Conservation (phyloP, 2,329 filamentous ascomycete genomes). For the Pseudonectria foliicola region DNA sequence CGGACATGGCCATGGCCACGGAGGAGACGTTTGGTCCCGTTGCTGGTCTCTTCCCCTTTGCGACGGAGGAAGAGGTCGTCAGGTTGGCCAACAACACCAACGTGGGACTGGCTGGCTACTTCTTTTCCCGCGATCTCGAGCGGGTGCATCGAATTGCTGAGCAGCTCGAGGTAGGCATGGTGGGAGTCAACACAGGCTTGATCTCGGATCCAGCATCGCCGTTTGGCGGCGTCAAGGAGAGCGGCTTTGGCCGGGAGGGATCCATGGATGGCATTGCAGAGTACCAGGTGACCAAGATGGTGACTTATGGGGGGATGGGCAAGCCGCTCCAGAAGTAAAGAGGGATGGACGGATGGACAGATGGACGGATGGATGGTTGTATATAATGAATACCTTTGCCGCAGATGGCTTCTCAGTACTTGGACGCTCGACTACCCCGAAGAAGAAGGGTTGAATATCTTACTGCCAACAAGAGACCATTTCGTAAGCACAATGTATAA, state of each 20-base stretch:
- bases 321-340: constrained; percentile 44
- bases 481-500: too few species aligned
- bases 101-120: constrained; percentile 89
- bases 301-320: constrained; percentile 47
- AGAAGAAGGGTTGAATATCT: too few species aligned
- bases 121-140: constrained; percentile 65
- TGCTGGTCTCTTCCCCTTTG: constrained; percentile 81
- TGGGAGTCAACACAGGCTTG: constrained; percentile 73
- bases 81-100: constrained; percentile 72
- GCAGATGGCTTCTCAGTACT: too few species aligned
- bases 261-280: constrained; percentile 71
- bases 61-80: constrained; percentile 83
- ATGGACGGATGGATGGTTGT: not conserved
- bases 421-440: too few species aligned
- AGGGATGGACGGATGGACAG: not conserved
- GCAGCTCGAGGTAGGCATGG: constrained; percentile 76
- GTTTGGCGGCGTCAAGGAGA: constrained; percentile 79
- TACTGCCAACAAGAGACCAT: too few species aligned
- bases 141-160: constrained; percentile 57
- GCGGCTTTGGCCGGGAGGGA: constrained; percentile 73
- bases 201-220: constrained; percentile 52
- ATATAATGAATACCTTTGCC: not conserved
- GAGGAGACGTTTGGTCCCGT: constrained; percentile 97
- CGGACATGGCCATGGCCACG: constrained; percentile 72
- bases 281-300: constrained; percentile 66